Evolutionary conservation across 257 asterid species (phyloP), one percentile per base, ranked within the genome.

Genomic region (Jasminum sambac): DNA sequence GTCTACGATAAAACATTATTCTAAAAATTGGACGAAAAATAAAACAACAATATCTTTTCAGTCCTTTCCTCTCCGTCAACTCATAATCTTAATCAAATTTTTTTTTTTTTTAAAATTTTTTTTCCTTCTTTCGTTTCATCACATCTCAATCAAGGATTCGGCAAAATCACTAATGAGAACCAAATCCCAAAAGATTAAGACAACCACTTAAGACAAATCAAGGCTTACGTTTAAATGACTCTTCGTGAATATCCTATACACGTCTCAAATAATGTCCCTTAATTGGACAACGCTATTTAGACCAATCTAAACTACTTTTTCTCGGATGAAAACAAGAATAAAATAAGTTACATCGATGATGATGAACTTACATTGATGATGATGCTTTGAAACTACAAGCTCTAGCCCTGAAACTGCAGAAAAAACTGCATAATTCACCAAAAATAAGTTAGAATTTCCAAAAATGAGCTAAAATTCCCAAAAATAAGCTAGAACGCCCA

Each of bases 321-420:
- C 17, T 10, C 55, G 63, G 41, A 19, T 43, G 9, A 11, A 67
- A 30, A 43, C 21, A 46, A 44, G 19, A 48, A 13, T 10, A 14
- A 52, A 64, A n/a, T n/a, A n/a, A n/a, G n/a, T n/a, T 43, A 50
- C 4, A 13, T 76, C 40, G 17, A 70, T 61, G 67, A 41, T 36
- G 42, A 69, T 71, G 69, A 37, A 75, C 95, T 87, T 83, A 94
- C 98, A 94, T 78, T 94, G 88, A 73, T 94, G 97, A 83, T 90
- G 96, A 67, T 87, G 85, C 80, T 78, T 90, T 65, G 95, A 83
- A 61, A 89, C 82, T 61, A 89, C 88, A 69, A 94, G 96, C 88
- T 94, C 98, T 50, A 94, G 79, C 52, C 98, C 98, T 0, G 98
- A 90, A 69, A 94, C 98, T 9, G 98, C 98, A 63, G 98, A 94